Evolutionary conservation across 176 grass and related monocot species (phyloP), one percentile per base, ranked within the genome.

Genomic region (Triticum monococcum): DNA sequence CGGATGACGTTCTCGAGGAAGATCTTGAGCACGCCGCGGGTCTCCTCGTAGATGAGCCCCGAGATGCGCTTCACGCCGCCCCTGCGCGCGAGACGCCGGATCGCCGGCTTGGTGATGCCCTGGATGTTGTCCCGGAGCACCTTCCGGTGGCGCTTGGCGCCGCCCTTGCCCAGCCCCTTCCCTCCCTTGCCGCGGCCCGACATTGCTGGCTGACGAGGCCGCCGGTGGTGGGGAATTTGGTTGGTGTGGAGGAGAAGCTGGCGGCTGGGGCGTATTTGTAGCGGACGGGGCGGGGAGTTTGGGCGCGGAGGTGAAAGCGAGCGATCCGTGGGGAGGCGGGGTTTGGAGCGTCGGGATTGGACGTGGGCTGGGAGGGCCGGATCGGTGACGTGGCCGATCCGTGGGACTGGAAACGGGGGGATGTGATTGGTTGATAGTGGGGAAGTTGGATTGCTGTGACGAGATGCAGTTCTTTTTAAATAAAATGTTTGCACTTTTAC

Each of bases 1-100:
- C 93, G 86, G 83, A 95, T 92, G 75, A 95, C 90, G 76, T 95
- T 90, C 90, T 95, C 90, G 35, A 95, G 86, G 76, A 95, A 95
- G 90, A 95, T 95, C 85, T 95, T 92, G 69, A 95, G 93, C 67
- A 95, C 90, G 54, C 88, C 88, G n/a, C 86, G 88, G 64, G 86
- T 92, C 85, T 95, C 93, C 88, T 95, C 93, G 83, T 88, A 95
- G 75, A 90, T 92, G 12, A 92, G 83, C 0, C 90, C 88, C 0
- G 85, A 86, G 86, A 95, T 95, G 63, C 90, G 93, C 93, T 95
- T 92, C 36, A 95, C 79, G 28, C 93, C 90, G 12, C 90, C 93
- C 12, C 90, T 25, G 9, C 93, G 35, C 1, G 93, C 90, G 1
- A 92, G 86, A 22, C 90, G 59, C 13, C 83, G 83, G 75, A 95